Evolutionary conservation across 2,329 filamentous ascomycete genomes (phyloP).

Genomic region (Dactylellina drechsleri): DNA sequence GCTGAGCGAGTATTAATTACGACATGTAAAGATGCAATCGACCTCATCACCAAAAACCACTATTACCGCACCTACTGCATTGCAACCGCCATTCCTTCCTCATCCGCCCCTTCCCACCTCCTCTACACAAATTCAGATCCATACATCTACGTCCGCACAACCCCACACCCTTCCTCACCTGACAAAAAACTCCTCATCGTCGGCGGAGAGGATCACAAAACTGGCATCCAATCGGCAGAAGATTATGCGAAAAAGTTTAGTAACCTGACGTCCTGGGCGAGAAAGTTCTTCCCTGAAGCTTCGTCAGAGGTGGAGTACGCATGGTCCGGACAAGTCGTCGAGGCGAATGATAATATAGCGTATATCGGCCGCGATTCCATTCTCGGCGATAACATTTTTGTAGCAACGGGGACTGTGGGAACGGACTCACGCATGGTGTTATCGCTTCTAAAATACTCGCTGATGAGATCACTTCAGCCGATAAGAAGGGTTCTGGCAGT

Average conservation of each 20-base stretch:
- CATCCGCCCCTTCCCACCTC: conserved; percentile 67
- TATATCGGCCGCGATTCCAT: conserved; percentile 70
- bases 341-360: conserved; percentile 68
- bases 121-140: conserved; percentile 68
- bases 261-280: conserved; percentile 68
- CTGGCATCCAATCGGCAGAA: conserved; percentile 66
- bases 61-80: conserved; percentile 69
- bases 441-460: conserved; percentile 67
- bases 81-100: conserved; percentile 67
- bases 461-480: conserved; percentile 65
- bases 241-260: conserved; percentile 62
- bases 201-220: conserved; percentile 70
- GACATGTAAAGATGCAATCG: conserved; percentile 1
- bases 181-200: conserved; percentile 69
- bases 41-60: conserved; percentile 59
- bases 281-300: conserved; percentile 67
- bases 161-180: conserved; percentile 64
- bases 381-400: conserved; percentile 64
- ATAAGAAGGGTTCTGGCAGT: conserved; percentile 59
- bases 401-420: conserved; percentile 69
- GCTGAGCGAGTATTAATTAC: neutral
- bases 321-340: conserved; percentile 70
- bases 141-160: conserved; percentile 69
- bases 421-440: conserved; percentile 69
- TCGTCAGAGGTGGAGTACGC: conserved; percentile 66